Evolutionary conservation across 2,329 filamentous ascomycete genomes (phyloP).

Genomic region (Fusarium sulawesiense): DNA sequence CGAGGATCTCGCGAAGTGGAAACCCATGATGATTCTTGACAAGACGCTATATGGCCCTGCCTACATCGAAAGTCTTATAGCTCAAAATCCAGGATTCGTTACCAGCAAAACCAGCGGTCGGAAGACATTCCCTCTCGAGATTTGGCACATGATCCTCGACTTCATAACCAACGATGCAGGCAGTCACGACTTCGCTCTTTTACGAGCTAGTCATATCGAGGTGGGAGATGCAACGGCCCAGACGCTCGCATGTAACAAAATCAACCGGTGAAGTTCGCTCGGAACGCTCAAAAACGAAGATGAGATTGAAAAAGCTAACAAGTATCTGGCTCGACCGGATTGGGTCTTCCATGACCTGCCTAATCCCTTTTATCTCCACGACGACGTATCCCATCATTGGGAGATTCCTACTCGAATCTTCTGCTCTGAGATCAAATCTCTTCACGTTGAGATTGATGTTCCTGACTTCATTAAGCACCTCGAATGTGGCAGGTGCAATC

Average conservation of each 20-base stretch:
- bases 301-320: fast-evolving
- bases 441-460: not conserved
- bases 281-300: fast-evolving
- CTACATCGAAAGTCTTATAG: not conserved
- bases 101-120: not conserved
- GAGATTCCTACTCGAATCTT: not conserved
- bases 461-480: conserved; percentile 6
- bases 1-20: not conserved
- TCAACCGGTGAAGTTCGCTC: not conserved
- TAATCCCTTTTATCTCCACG: not conserved
- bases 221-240: fast-evolving
- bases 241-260: not conserved
- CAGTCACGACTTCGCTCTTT: not conserved
- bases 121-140: not conserved
- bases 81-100: not conserved
- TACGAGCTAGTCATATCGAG: not conserved
- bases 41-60: not conserved
- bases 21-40: not conserved
- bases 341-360: fast-evolving
- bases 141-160: conserved; percentile 2
- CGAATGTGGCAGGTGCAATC: not conserved
- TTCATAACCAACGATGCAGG: fast-evolving
- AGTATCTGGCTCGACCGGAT: not conserved
- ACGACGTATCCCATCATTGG: fast-evolving
- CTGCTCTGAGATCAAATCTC: not conserved